phyloP scores from a whole-genome alignment of 441 rosid species.

The Syzygium syzygioides region DNA sequence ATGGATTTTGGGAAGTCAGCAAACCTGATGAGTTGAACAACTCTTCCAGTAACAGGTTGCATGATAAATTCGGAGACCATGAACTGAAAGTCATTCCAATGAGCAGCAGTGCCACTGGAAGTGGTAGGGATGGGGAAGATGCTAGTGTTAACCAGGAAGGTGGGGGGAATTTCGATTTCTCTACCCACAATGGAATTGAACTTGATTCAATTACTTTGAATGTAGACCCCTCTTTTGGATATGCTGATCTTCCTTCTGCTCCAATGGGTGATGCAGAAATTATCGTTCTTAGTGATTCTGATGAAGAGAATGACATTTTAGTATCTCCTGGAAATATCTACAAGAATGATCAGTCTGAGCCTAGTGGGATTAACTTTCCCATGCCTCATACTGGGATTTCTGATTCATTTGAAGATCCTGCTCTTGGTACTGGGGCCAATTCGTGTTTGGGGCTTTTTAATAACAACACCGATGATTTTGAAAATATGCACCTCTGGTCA shows the following conservation, averaged over 20 bases:
- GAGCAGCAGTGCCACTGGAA: slow-evolving; percentile 94
- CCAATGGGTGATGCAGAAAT: slow-evolving; percentile 59
- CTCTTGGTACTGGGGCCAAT: slow-evolving; percentile 42
- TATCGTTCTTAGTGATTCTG: slow-evolving; percentile 92
- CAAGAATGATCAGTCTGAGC: slow-evolving; percentile 42
- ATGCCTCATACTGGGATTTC: slow-evolving; percentile 46
- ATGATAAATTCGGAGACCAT: slow-evolving; percentile 32
- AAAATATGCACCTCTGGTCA: slow-evolving; percentile 52
- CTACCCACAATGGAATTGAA: slow-evolving; percentile 53
- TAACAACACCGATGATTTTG: slow-evolving; percentile 63
- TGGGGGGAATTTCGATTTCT: slow-evolving; percentile 58
- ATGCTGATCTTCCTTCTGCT: slow-evolving; percentile 43
- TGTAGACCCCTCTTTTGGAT: slow-evolving; percentile 49
- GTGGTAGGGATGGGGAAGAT: slow-evolving; percentile 96
- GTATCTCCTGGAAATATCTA: slow-evolving; percentile 47
- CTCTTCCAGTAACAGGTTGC: slow-evolving; percentile 63
- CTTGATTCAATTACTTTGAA: slow-evolving; percentile 74
- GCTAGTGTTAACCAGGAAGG: slow-evolving; percentile 93
- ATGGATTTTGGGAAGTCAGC: slow-evolving; percentile 91
- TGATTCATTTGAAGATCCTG: slow-evolving; percentile 58
- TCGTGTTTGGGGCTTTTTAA: slow-evolving; percentile 61
- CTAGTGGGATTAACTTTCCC: slow-evolving; percentile 50
- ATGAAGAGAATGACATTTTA: slow-evolving; percentile 67
- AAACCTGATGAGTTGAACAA: slow-evolving; percentile 63
- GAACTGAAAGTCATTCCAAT: slow-evolving; percentile 64